Evolutionary conservation across 176 grass and related monocot genomes (phyloP).

Genomic region (Canna indica): DNA sequence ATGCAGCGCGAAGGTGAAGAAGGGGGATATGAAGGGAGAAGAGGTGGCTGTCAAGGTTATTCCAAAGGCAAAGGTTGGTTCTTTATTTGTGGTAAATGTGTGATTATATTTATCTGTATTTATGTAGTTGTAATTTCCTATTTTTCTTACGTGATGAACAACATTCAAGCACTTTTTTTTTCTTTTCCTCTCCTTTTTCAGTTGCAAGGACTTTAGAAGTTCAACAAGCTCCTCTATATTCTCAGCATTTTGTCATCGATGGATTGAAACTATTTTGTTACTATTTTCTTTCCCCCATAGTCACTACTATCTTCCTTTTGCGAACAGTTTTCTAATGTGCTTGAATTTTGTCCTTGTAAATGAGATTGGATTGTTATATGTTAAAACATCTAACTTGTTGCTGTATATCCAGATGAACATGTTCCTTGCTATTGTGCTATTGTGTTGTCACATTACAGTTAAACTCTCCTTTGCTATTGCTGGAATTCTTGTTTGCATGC

Average conservation of each 20-base stretch:
- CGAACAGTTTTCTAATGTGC: not conserved
- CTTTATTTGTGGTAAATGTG: not conserved
- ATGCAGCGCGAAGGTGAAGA: slow-evolving; percentile 62
- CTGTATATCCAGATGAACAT: no score
- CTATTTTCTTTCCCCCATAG: not conserved
- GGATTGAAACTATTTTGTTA: not conserved
- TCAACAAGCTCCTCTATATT: not conserved
- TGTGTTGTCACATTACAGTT: not conserved
- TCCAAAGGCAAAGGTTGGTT: slow-evolving; percentile 59
- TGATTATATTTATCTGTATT: slow-evolving; percentile 4
- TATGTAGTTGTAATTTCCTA: not conserved
- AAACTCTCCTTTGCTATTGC: not conserved
- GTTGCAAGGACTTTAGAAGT: not conserved
- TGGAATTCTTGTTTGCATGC: no score
- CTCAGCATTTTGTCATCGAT: slow-evolving; percentile 5
- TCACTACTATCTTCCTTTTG: not conserved
- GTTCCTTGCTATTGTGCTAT: no score
- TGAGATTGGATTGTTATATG: no score
- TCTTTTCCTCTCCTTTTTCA: not conserved
- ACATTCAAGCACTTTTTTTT: not conserved
- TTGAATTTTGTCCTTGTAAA: no score
- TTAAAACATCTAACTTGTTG: no score
- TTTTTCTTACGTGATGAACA: not conserved
- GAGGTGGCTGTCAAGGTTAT: slow-evolving; percentile 85
- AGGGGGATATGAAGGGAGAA: slow-evolving; percentile 70